Evolutionary conservation across 2,329 filamentous ascomycete species (phyloP), one percentile per base, ranked within the genome.

Genomic region (Aureobasidium lini): DNA sequence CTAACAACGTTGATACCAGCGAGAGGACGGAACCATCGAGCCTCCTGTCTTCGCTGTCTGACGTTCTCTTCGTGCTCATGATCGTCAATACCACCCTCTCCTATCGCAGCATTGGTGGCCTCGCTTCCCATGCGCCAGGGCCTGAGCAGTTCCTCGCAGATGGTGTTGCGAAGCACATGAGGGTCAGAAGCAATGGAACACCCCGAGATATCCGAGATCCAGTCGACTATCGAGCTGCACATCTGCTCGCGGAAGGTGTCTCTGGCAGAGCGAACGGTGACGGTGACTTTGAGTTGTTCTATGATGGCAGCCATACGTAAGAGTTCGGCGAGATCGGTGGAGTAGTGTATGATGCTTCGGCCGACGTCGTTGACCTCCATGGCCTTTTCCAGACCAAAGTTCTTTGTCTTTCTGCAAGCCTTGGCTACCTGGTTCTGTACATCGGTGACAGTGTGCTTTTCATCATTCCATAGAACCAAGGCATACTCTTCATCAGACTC

Each of bases 231-330:
- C 15, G 91, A 90, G n/a, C 89, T 91, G 67, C 92, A 96, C 95
- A 99, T 99, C 71, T 97, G 89, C 71, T 99, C 94, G 61, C 94
- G 84, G 75, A 97, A 99, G 0, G 91, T 97, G 73, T 99, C 94
- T 66, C 95, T 84, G 5, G 94, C 85, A 9, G 93, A 96, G 46
- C 94, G 85, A 62, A 99, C 91, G 0, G 94, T 99, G 50, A 96
- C 90, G 0, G 94, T 97, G 60, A 99, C 85, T 70, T 95, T 92
- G 72, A 99, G 96, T 62, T 95, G 87, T 73, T 99, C 94, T 64
- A 99, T 89, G 23, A 94, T 86, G 64, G 84, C 88, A 5, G 92
- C 89, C 73, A 94, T 92, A 13, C 77, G 76, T 15, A 99, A 78
- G 11, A 99, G 81, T 39, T 83, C 80, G 31, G 84, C 79, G 40